Evolutionary conservation across 192 early-diverging fungal species (phyloP).

Genomic region (Podila clonocystis): DNA sequence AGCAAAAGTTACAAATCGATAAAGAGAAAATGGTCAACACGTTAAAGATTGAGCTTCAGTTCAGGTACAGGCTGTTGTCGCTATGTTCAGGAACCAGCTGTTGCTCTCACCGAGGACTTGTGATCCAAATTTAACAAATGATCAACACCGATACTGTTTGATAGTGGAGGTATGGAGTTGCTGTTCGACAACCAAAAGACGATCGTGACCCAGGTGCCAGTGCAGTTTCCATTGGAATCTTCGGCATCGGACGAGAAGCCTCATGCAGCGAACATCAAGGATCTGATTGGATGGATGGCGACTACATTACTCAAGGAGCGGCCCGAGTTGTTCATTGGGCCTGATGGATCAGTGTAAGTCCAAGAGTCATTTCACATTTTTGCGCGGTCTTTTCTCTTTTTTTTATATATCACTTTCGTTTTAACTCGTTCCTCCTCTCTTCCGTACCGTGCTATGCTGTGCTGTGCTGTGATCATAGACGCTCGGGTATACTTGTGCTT

Average conservation of each 20-base stretch:
- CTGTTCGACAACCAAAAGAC: constrained; percentile 83
- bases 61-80: constrained; percentile 22
- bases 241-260: constrained; percentile 15
- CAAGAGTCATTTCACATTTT: neutral
- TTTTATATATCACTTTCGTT: constrained; percentile 6
- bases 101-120: neutral
- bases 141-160: neutral
- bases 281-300: constrained; percentile 78
- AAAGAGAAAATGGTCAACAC: neutral
- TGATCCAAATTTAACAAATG: neutral
- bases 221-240: constrained; percentile 35
- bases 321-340: constrained; percentile 86
- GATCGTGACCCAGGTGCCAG: constrained; percentile 61
- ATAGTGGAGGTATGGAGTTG: constrained; percentile 92
- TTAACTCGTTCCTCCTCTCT: neutral
- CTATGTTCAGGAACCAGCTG: neutral
- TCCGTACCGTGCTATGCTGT: neutral
- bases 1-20: neutral
- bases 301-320: constrained; percentile 77
- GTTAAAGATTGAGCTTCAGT: constrained; percentile 41
- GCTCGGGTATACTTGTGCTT: constrained; percentile 94
- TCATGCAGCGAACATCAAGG: constrained; percentile 63
- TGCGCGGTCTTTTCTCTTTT: neutral
- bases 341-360: constrained; percentile 79
- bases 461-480: constrained; percentile 55